phyloP scores from a whole-genome alignment of 2,329 filamentous ascomycete genomes.

The Fusarium solani-melongenae region DNA sequence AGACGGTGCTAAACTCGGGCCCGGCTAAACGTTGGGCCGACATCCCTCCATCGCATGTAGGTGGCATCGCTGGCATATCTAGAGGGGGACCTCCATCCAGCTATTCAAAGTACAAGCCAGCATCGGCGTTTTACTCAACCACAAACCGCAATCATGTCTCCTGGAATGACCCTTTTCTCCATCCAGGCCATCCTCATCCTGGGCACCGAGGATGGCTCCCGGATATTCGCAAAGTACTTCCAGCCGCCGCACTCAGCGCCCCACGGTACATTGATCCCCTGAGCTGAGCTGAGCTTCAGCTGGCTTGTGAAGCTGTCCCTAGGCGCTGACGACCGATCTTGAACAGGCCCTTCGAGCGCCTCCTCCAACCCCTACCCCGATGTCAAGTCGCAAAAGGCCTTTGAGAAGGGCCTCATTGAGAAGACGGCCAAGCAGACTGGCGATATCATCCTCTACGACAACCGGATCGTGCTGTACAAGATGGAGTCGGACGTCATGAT shows the following conservation, averaged over 20 bases:
- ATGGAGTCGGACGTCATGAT: constrained; percentile 96
- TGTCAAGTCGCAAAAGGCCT: constrained; percentile 92
- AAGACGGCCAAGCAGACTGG: constrained; percentile 96
- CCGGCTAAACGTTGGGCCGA: constrained; percentile 49
- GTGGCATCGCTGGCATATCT: constrained; percentile 44
- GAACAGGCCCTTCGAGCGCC: constrained; percentile 56
- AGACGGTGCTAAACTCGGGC: constrained; percentile 21
- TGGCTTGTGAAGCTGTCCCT: constrained; percentile 10
- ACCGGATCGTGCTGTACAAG: constrained; percentile 97
- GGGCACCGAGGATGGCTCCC: constrained; percentile 86
- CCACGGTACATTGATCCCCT: constrained; percentile 45
- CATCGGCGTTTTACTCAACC: constrained; percentile 15
- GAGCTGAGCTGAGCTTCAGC: constrained; percentile 23
- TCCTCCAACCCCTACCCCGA: constrained; percentile 83
- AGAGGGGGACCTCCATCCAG: constrained; percentile 43
- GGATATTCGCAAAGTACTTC: constrained; percentile 97
- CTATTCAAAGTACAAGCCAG: constrained; percentile 32
- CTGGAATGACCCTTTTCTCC: constrained; percentile 79
- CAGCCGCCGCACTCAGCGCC: constrained; percentile 65
- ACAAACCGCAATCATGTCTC: constrained; percentile 66
- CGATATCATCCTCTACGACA: constrained; percentile 98
- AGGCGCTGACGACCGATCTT: constrained; percentile 37
- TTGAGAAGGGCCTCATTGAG: constrained; percentile 94
- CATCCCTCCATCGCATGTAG: constrained; percentile 29
- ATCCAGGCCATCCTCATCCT: constrained; percentile 83